Evolutionary conservation across 208 protist genomes (phyloP).

Genomic region (Acanthamoeba triangularis): DNA sequence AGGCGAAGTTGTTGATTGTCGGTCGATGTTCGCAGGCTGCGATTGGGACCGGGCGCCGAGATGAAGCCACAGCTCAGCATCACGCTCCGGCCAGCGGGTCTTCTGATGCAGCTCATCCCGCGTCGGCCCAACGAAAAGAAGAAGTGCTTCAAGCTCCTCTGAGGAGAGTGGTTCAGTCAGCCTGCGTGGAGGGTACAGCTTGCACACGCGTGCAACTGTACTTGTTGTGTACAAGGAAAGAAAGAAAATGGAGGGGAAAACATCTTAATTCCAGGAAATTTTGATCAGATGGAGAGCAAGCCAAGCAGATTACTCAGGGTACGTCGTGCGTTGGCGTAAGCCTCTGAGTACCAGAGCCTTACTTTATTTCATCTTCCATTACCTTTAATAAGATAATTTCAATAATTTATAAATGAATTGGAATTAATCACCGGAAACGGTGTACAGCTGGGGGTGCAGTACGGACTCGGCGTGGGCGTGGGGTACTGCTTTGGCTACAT

Average conservation of each 20-base stretch:
- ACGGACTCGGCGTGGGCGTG: neutral
- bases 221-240: too few species aligned
- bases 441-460: neutral
- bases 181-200: too few species aligned
- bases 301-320: neutral
- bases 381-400: neutral
- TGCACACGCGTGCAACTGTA: too few species aligned
- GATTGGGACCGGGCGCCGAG: neutral
- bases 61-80: slow-evolving; percentile 65
- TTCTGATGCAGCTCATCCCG: slow-evolving; percentile 44
- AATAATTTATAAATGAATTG: neutral
- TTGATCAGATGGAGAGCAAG: neutral
- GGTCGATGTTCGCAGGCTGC: neutral
- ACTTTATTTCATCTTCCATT: too few species aligned
- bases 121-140: slow-evolving; percentile 9
- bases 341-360: too few species aligned
- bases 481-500: neutral
- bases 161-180: too few species aligned
- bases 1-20: neutral
- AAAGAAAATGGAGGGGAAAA: too few species aligned
- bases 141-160: slow-evolving; percentile 39
- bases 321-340: too few species aligned
- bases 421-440: neutral
- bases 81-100: slow-evolving; percentile 18
- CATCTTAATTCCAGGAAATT: too few species aligned